A percentile compares a stretch with the other conserved stretches of the same genome.
Conservation (phyloP, 805 yeast genomes). For the Vanderwaltozyma verrucispora region DNA sequence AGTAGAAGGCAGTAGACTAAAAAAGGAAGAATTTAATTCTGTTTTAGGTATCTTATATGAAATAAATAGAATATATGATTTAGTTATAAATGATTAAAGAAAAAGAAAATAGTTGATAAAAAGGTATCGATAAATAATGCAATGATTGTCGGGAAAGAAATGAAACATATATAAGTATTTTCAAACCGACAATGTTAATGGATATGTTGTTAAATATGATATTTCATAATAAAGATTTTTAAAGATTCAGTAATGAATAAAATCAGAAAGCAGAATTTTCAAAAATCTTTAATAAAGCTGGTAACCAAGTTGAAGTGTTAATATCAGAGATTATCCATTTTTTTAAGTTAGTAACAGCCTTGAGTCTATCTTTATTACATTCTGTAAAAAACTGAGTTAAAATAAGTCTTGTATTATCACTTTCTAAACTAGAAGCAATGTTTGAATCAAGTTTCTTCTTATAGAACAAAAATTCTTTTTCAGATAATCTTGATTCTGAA, state of each 20-base stretch:
- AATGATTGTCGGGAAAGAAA: too few species aligned
- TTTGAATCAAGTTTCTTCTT: slow-evolving; percentile 30
- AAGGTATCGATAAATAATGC: too few species aligned
- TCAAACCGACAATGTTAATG: too few species aligned
- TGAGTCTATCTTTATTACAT: slow-evolving; percentile 11
- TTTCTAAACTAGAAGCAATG: slow-evolving; percentile 19
- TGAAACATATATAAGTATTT: too few species aligned
- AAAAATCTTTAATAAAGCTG: slow-evolving; percentile 47
- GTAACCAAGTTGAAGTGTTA: slow-evolving; percentile 56
- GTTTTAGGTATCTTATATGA: too few species aligned
- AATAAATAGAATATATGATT: too few species aligned
- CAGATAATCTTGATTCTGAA: slow-evolving; percentile 27
- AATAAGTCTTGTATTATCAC: slow-evolving; percentile 21
- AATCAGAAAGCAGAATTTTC: slow-evolving; percentile 1
- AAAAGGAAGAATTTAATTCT: too few species aligned
- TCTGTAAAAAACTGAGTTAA: slow-evolving; percentile 20
- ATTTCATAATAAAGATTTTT: not conserved
- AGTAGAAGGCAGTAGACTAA: too few species aligned
- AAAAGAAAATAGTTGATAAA: too few species aligned
- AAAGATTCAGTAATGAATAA: not conserved
- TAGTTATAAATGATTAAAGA: too few species aligned
- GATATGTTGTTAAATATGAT: not conserved
- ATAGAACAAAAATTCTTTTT: slow-evolving; percentile 36
- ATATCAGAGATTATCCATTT: slow-evolving; percentile 48
- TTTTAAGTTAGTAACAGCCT: slow-evolving; percentile 30